phyloP scores from a whole-genome alignment of 495 filamentous ascomycete species.

The Darksidea phi region DNA sequence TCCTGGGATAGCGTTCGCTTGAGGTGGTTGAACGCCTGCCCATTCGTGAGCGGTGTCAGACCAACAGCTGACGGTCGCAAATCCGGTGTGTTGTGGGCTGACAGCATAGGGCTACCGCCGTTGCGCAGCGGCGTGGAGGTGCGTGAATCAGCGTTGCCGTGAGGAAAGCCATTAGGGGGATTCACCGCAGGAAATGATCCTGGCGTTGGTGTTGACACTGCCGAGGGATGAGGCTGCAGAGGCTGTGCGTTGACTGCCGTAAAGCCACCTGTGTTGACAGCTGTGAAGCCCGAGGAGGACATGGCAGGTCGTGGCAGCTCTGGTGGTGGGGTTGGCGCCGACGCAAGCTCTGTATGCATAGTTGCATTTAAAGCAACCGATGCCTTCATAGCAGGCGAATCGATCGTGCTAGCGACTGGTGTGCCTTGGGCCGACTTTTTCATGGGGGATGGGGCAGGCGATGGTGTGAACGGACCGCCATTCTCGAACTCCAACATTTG shows the following conservation, averaged over 20 bases:
- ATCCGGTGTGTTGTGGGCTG: conserved; percentile 60
- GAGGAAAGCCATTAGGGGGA: conserved; percentile 53
- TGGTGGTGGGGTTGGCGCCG: conserved; percentile 51
- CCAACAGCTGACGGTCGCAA: conserved; percentile 54
- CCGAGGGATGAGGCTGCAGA: conserved; percentile 5
- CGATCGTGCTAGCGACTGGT: conserved; percentile 61
- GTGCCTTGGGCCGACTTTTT: conserved; percentile 73
- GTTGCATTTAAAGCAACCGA: conserved; percentile 66
- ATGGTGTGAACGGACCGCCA: conserved; percentile 89
- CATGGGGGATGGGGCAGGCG: conserved; percentile 81
- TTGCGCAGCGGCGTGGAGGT: conserved; percentile 47
- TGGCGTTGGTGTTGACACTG: conserved; percentile 34
- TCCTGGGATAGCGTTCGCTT: conserved; percentile 86
- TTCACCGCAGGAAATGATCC: conserved; percentile 81
- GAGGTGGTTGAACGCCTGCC: conserved; percentile 56
- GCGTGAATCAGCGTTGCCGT: conserved; percentile 51
- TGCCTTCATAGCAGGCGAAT: conserved; percentile 70
- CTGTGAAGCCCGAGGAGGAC: conserved; percentile 71
- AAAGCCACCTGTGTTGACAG: conserved; percentile 77
- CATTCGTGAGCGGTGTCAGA: conserved; percentile 55
- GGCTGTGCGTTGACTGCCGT: conserved; percentile 51
- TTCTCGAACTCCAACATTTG: conserved; percentile 91
- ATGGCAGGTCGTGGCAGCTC: conserved; percentile 48
- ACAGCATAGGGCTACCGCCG: conserved; percentile 54
- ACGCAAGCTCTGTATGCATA: conserved; percentile 52